Conservation (phyloP, 768 basidiomycete species). For the Exsudoporus frostii region DNA sequence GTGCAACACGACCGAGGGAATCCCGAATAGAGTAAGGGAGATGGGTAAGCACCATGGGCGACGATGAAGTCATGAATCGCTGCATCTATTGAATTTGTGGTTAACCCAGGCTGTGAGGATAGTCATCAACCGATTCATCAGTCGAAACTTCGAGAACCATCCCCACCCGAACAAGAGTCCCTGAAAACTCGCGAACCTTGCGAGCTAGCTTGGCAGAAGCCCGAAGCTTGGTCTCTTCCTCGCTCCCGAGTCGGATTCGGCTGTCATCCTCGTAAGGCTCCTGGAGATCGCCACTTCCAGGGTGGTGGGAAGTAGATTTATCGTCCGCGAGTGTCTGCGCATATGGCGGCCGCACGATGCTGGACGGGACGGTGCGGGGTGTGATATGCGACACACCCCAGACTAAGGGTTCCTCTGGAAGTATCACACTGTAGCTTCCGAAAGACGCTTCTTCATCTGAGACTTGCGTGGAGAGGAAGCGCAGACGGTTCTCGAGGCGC, state of each 20-base stretch:
- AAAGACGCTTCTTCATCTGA: conserved; percentile 32
- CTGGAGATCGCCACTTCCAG: neutral
- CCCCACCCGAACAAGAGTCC: conserved; percentile 50
- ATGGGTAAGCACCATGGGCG: conserved; percentile 74
- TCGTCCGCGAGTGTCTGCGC: conserved; percentile 9
- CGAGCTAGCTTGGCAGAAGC: conserved; percentile 55
- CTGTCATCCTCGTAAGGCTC: conserved; percentile 26
- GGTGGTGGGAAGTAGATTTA: neutral
- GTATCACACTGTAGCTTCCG: conserved; percentile 57
- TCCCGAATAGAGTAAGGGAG: conserved; percentile 69
- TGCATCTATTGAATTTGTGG: conserved; percentile 73
- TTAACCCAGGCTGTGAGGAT: conserved; percentile 55
- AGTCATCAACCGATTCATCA: neutral
- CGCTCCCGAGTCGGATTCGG: conserved; percentile 48
- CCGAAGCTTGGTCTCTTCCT: conserved; percentile 51
- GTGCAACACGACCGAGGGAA: conserved; percentile 51
- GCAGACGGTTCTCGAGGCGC: neutral
- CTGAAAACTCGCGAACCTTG: conserved; percentile 53
- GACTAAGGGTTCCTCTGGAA: conserved; percentile 62
- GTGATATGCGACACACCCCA: conserved; percentile 62
- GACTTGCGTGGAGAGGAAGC: conserved; percentile 2
- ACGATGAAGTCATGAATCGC: conserved; percentile 72
- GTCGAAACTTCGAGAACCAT: neutral
- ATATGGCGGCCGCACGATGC: conserved; percentile 59
- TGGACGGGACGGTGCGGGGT: conserved; percentile 52